phyloP scores from a whole-genome alignment of 2,329 filamentous ascomycete species.

The Helicocarpus griseus region DNA sequence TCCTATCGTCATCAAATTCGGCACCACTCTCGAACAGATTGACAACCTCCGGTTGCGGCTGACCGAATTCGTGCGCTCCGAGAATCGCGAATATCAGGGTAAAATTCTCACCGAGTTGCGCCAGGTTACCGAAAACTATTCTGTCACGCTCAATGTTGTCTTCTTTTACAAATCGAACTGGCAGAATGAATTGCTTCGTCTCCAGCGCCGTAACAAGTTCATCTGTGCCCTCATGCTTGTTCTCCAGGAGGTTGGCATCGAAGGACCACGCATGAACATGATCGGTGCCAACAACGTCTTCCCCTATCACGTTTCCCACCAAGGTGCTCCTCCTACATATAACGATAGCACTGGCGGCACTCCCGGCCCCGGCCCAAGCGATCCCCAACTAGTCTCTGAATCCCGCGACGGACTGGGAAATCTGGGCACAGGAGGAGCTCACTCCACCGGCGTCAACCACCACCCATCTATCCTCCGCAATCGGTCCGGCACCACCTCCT shows the following conservation, averaged over 20 bases:
- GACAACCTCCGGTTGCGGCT: conserved; percentile 71
- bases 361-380: conserved; percentile 24
- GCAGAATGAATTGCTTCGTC: conserved; percentile 85
- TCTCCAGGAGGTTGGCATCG: conserved; percentile 74
- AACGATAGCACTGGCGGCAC: conserved; percentile 34
- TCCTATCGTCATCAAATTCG: conserved; percentile 76
- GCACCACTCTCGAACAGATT: conserved; percentile 73
- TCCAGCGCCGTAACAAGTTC: conserved; percentile 88
- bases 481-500: conserved; percentile 23
- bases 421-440: conserved; percentile 36
- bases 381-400: conserved; percentile 17
- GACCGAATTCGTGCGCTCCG: conserved; percentile 68
- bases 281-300: conserved; percentile 58
- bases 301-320: conserved; percentile 54
- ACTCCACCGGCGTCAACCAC: conserved; percentile 24
- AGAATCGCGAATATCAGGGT: conserved; percentile 81
- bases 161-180: conserved; percentile 98
- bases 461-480: conserved; percentile 48
- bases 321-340: conserved; percentile 38
- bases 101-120: conserved; percentile 81
- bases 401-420: conserved; percentile 22
- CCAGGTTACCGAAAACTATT: conserved; percentile 71
- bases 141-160: conserved; percentile 79
- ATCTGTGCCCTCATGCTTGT: conserved; percentile 82
- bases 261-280: conserved; percentile 66